Conservation (phyloP, 495 filamentous ascomycete genomes). For the Haplographium delicatum region DNA sequence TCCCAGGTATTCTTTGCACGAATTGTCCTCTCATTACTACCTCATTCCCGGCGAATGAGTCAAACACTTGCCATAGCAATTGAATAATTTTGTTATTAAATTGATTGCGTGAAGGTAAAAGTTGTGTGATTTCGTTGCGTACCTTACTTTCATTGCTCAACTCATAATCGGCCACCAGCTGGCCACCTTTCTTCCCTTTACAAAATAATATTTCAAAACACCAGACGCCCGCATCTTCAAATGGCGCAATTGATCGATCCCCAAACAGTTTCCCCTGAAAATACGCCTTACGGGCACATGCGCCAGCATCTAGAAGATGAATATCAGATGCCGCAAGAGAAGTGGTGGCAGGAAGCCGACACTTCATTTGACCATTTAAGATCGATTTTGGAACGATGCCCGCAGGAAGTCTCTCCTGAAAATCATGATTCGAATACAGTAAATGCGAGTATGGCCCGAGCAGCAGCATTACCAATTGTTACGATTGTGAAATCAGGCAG, state of each 20-base stretch:
- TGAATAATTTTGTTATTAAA: not conserved
- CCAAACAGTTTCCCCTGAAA: not conserved
- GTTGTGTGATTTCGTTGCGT: not conserved
- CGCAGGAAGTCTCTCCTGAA: not conserved
- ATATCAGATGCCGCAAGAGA: not conserved
- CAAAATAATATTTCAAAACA: not conserved
- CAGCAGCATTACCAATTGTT: not conserved
- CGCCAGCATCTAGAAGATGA: not conserved
- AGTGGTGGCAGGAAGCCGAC: not conserved
- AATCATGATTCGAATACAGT: not conserved
- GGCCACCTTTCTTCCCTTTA: not conserved
- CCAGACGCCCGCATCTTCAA: not conserved
- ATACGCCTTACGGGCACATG: not conserved
- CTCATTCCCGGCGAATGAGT: not conserved
- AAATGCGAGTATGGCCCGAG: not conserved
- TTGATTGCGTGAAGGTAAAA: not conserved
- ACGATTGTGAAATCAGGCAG: not conserved
- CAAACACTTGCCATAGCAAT: not conserved
- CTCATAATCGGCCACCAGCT: not conserved
- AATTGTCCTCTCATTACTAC: not conserved
- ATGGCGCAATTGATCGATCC: slow-evolving; percentile 1
- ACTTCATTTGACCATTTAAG: not conserved
- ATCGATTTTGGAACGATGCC: not conserved
- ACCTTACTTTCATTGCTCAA: not conserved
- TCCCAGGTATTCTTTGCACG: not conserved